Evolutionary conservation across 2,329 filamentous ascomycete species (phyloP), one percentile per base, ranked within the genome.

Genomic region (Nigrospora osmanthi): DNA sequence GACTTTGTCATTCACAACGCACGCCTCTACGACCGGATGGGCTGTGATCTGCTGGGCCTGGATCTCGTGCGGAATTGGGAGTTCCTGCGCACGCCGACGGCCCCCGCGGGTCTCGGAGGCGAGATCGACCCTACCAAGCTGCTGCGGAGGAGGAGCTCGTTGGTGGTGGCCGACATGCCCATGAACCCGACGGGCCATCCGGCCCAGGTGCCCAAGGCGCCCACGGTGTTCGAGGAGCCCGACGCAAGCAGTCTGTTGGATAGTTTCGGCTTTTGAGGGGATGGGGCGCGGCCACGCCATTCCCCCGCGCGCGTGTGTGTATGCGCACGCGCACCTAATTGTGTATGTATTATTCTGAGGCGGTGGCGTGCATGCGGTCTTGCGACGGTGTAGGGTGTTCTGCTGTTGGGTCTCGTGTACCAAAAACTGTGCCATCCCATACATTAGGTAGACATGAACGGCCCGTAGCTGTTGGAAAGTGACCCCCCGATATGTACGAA

Each of bases 211-310:
- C 76, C 83, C 56, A 73, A 78, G 13, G 75, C 83, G 14, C 81
- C 89, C 2, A 89, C 85, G 16, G 81, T 84, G 50, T 97, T 97
- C 61, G 77, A 94, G 55, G 93, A 98, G 64, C 93, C 93, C n/a
- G 89, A 95, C 67, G 78, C 87, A 28, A 88, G 80, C 61, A 91
- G 88, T 47, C 67, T 98, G 58, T 72, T 97, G 55, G 91, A 97
- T 71, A 90, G 80, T 62, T 97, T 97, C 75, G 91, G 91, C 1
- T 93, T 97, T 60, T 97, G 51, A 49, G 38, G n/a, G 9, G 28
- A 34, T 7, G 40, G 33, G 32, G 35, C 31, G 28, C n/a, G 30
- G 11, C 34, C n/a, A 28, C 23, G 23, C 9, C 23, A 28, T 28
- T 23, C 4, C 4, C 19, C 6, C 23, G 23, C 23, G 23, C 23